Conservation (phyloP, 495 filamentous ascomycete species). For the Friedmanniomyces simplex region DNA sequence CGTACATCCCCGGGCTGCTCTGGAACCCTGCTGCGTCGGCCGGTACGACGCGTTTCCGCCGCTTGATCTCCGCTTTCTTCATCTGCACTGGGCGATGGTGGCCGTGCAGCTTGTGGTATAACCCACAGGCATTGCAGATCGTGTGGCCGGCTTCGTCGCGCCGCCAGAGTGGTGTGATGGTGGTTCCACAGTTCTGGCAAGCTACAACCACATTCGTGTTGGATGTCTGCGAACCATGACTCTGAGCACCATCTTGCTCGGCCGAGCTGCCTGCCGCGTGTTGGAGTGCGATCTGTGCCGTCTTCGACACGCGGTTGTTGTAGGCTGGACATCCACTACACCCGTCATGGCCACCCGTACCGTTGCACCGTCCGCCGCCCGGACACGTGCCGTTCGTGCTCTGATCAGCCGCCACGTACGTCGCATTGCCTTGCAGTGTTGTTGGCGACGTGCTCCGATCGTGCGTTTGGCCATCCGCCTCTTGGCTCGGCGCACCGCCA, state of each 20-base stretch:
- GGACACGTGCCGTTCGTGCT: slow-evolving; percentile 77
- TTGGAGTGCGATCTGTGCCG: slow-evolving; percentile 54
- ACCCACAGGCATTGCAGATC: slow-evolving; percentile 95
- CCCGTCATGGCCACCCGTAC: slow-evolving; percentile 89
- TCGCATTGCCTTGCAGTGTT: slow-evolving; percentile 47
- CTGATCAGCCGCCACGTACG: slow-evolving; percentile 65
- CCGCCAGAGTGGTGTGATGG: slow-evolving; percentile 91
- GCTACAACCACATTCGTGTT: slow-evolving; percentile 68
- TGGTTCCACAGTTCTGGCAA: slow-evolving; percentile 96
- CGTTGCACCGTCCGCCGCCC: slow-evolving; percentile 90
- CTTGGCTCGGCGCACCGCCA: slow-evolving; percentile 10
- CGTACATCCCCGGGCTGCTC: slow-evolving; percentile 25
- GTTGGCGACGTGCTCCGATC: slow-evolving; percentile 34
- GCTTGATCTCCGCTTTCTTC: slow-evolving; percentile 96
- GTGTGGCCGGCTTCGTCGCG: slow-evolving; percentile 91
- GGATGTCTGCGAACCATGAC: slow-evolving; percentile 24
- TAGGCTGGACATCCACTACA: slow-evolving; percentile 94
- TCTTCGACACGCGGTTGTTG: slow-evolving; percentile 92
- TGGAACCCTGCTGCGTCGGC: slow-evolving; percentile 47
- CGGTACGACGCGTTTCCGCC: slow-evolving; percentile 89
- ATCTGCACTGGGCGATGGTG: slow-evolving; percentile 85
- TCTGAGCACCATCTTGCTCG: neutral
- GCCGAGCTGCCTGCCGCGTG: slow-evolving; percentile 28
- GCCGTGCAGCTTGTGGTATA: slow-evolving; percentile 97
- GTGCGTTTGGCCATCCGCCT: slow-evolving; percentile 8